These are phyloP conservation scores for Umbelopsis isabellina DNA, from an alignment of 192 early-diverging fungal genomes.

Conservation along the genomic window DNA sequence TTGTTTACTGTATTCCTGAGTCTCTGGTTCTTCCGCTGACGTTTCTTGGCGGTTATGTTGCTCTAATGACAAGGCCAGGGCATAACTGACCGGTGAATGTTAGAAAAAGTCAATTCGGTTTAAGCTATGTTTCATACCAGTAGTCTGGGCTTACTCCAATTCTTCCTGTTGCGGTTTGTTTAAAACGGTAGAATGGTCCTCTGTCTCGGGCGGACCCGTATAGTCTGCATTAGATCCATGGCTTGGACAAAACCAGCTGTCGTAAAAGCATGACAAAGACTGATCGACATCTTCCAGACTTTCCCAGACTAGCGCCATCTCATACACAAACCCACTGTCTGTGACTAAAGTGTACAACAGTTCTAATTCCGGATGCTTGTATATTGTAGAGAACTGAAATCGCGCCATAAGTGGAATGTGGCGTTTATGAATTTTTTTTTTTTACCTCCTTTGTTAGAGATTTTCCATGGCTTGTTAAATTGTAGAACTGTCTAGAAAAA, in stretches of 20 bases:
- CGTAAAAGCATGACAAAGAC: constrained; percentile 60
- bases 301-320: constrained; percentile 75
- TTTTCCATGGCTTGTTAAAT: neutral
- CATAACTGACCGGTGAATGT: neutral
- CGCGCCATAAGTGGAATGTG: neutral
- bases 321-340: constrained; percentile 67
- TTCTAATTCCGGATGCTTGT: constrained; percentile 55
- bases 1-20: neutral
- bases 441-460: constrained; percentile 32
- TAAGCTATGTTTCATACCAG: neutral
- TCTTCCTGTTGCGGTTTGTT: neutral
- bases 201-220: neutral
- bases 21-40: neutral
- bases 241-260: constrained; percentile 39
- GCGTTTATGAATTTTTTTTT: neutral
- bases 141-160: neutral
- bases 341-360: constrained; percentile 69
- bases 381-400: constrained; percentile 72
- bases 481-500: neutral
- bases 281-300: constrained; percentile 68
- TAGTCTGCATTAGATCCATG: neutral
- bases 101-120: neutral
- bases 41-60: neutral
- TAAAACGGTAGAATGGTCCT: neutral
- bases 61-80: neutral